Evolutionary conservation across 441 rosid genomes (phyloP), one percentile per base, ranked within the genome.

Genomic region (Populus trichocarpa): DNA sequence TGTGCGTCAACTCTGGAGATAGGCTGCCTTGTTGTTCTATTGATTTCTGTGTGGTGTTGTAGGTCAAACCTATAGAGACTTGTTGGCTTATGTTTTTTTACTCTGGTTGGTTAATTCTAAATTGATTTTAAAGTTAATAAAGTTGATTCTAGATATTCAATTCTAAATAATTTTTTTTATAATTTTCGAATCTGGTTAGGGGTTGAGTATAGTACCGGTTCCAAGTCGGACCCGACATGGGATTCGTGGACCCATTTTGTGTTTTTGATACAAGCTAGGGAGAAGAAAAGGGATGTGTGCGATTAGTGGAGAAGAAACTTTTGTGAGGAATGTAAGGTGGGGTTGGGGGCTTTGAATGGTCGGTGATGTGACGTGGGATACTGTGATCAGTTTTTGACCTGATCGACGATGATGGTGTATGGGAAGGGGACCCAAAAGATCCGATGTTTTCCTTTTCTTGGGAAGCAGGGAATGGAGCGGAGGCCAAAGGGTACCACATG

Each of bases 311-410:
- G 82, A 70, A 80, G 81, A 81, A 77, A 81, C 83, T 78, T 72
- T 76, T 33, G 83, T 77, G 88, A 86, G 86, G 70, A 73, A 83
- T 57, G 57, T 50, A 50, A 14, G 57, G 57, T 5, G 57, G 57
- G 57, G 57, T 4, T 5, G 57, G 57, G n/a, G 20, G 57, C 20
- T 50, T 50, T 50, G 5, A 9, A 13, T 8, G 57, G 79, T 78
- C 81, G 70, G 67, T 78, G 83, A 81, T 74, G 76, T 78, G 82
- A 80, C 87, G 79, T 84, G 85, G 81, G 65, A 50, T 50, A 50
- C 57, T 50, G 57, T 50, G 57, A 50, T 50, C 20, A 4, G 57
- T 14, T 4, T 50, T 0, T 50, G 57, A 50, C 18, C 57, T 50
- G 57, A 50, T 50, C 59, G 2, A 7, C 25, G 46, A 67, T 65